These are phyloP conservation scores for Chrysanthemum makinoi DNA, from an alignment of 129 eudicot genomes.

Conservation along the genomic window DNA sequence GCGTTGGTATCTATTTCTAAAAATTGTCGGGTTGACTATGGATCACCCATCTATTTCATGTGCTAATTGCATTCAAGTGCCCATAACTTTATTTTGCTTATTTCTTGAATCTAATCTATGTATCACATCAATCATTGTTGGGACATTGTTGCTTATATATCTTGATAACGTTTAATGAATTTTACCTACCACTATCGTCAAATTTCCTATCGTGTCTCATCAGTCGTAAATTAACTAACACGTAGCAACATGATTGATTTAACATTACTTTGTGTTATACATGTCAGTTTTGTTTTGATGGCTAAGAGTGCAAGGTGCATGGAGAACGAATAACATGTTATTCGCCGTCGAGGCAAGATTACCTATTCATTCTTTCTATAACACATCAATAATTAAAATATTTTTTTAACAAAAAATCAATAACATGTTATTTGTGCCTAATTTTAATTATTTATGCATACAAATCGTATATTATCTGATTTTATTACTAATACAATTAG, in stretches of 20 bases:
- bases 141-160: not conserved
- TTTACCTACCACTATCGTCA: not conserved
- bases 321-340: too few relatives aligned
- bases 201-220: not conserved
- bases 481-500: too few relatives aligned
- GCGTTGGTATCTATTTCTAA: not conserved
- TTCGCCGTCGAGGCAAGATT: too few relatives aligned
- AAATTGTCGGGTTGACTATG: constrained; percentile 18
- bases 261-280: too few relatives aligned
- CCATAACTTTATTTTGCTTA: not conserved
- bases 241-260: not conserved
- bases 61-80: constrained; percentile 7
- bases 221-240: not conserved
- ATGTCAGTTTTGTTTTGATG: too few relatives aligned
- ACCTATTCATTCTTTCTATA: too few relatives aligned
- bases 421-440: too few relatives aligned
- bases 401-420: too few relatives aligned
- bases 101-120: not conserved
- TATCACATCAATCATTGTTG: constrained; percentile 16
- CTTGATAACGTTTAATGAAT: not conserved
- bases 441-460: too few relatives aligned
- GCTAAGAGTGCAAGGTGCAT: too few relatives aligned
- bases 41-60: not conserved
- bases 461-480: too few relatives aligned
- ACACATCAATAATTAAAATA: too few relatives aligned